A percentile compares a stretch with the other conserved stretches of the same genome.
phyloP scores from a whole-genome alignment of 257 asterid species.

The Nicotiana benthamiana region DNA sequence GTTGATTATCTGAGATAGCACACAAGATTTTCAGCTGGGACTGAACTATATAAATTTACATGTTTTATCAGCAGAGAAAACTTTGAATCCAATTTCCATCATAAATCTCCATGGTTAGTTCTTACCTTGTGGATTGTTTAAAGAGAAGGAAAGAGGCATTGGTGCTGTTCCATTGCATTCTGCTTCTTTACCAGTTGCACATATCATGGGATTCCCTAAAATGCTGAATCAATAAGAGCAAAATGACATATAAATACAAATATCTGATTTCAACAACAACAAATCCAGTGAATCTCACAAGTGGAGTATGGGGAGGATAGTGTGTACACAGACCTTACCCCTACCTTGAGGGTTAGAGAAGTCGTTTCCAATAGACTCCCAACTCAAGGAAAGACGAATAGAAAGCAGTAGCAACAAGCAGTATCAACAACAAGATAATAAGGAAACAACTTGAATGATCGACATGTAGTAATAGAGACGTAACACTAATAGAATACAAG shows the following conservation, averaged over 20 bases:
- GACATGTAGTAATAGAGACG: too few species aligned
- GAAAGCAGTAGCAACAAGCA: too few species aligned
- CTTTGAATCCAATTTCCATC: background rate
- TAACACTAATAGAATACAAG: too few species aligned
- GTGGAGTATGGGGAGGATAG: too few species aligned
- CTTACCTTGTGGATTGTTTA: constrained; percentile 56
- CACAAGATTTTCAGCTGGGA: background rate
- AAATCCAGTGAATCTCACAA: too few species aligned
- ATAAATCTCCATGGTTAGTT: background rate
- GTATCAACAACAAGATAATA: too few species aligned
- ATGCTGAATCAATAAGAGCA: constrained; percentile 32
- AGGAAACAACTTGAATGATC: too few species aligned
- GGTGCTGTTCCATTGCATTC: constrained; percentile 74
- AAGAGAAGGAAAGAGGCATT: constrained; percentile 47
- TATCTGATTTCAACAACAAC: background rate
- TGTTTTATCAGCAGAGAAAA: background rate
- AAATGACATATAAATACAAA: background rate
- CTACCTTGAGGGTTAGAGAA: too few species aligned
- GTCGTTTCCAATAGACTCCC: too few species aligned
- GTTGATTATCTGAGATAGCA: constrained; percentile 25
- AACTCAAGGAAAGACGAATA: too few species aligned
- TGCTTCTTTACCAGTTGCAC: constrained; percentile 74
- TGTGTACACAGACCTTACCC: too few species aligned
- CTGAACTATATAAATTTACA: background rate
- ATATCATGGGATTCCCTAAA: constrained; percentile 78